Evolutionary conservation across 2,329 filamentous ascomycete species (phyloP).

Genomic region (Aspergillus sclerotialis): DNA sequence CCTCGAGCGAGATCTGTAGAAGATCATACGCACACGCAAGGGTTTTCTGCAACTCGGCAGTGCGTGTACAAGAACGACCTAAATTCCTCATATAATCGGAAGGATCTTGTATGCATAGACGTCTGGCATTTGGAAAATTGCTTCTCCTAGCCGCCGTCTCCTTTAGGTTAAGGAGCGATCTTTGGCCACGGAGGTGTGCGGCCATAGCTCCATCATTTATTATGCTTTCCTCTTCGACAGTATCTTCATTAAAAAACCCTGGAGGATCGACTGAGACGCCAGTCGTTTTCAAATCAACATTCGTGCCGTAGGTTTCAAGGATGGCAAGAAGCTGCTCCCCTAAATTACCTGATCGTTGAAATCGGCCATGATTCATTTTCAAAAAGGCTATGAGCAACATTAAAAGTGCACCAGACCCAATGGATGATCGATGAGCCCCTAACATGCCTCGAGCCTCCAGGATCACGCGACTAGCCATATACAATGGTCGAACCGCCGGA

Average conservation of each 20-base stretch:
- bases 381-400: conserved; percentile 52
- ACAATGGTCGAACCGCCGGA: conserved; percentile 44
- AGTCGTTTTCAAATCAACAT: conserved; percentile 38
- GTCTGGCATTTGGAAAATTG: conserved; percentile 21
- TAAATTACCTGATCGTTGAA: conserved; percentile 21
- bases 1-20: conserved; percentile 16
- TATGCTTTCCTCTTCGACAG: conserved; percentile 6
- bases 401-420: conserved; percentile 49
- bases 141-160: conserved; percentile 23
- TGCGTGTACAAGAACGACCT: conserved; percentile 42
- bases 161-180: conserved; percentile 29
- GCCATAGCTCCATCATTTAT: no score
- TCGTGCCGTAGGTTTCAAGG: conserved; percentile 42
- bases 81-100: conserved; percentile 52
- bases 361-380: conserved; percentile 35
- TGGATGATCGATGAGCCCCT: conserved; percentile 41
- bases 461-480: conserved; percentile 42
- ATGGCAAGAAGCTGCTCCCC: conserved; percentile 43
- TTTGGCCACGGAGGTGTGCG: conserved; percentile 31
- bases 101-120: conserved; percentile 54
- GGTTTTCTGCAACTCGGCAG: conserved; percentile 44
- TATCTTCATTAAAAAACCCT: conserved; percentile 30
- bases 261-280: conserved; percentile 47
- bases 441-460: conserved; percentile 46
- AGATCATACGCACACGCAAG: conserved; percentile 26